Percentiles rank a stretch among this genome's conserved stretches.
Conservation (phyloP, 495 filamentous ascomycete species). For the Neohortaea acidophila region DNA sequence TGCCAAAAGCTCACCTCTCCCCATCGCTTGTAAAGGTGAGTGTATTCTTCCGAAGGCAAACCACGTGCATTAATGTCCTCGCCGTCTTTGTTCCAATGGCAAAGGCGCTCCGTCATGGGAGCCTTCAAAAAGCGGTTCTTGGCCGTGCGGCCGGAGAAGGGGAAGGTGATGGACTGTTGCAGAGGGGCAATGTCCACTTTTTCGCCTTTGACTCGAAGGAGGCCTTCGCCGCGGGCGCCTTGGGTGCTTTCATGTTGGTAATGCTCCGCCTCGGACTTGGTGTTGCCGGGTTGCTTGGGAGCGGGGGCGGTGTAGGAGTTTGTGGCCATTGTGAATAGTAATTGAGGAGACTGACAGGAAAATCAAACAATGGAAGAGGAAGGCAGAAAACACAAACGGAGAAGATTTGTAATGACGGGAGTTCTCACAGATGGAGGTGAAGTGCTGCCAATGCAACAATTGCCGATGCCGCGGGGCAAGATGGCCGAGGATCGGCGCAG, state of each 20-base stretch:
- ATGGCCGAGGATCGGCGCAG: too few relatives aligned
- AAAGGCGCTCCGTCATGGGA: constrained; percentile 17
- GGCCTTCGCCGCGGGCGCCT: constrained; percentile 7
- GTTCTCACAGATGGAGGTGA: too few relatives aligned
- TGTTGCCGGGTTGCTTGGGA: too few relatives aligned
- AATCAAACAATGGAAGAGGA: too few relatives aligned
- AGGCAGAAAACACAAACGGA: too few relatives aligned
- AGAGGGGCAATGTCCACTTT: constrained; percentile 8
- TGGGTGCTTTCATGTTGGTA: constrained; percentile 9
- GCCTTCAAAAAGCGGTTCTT: constrained; percentile 18
- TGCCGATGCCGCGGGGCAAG: too few relatives aligned
- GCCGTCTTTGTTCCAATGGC: constrained; percentile 13
- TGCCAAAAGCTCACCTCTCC: too few relatives aligned
- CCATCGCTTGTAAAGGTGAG: constrained; percentile 16
- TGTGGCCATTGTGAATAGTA: too few relatives aligned
- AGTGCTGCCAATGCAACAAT: too few relatives aligned
- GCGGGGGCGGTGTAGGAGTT: too few relatives aligned
- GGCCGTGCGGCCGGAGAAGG: constrained; percentile 18
- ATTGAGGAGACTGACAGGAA: too few relatives aligned
- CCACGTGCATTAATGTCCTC: constrained; percentile 15
- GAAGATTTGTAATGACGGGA: too few relatives aligned
- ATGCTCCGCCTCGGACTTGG: constrained; percentile 6
- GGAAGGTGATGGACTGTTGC: constrained; percentile 13
- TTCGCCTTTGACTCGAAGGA: constrained; percentile 9
- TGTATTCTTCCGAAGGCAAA: constrained; percentile 16